Base-by-base conservation (phyloP, 148 eudicot species). In the Amaranthus hypochondriacus region DNA sequence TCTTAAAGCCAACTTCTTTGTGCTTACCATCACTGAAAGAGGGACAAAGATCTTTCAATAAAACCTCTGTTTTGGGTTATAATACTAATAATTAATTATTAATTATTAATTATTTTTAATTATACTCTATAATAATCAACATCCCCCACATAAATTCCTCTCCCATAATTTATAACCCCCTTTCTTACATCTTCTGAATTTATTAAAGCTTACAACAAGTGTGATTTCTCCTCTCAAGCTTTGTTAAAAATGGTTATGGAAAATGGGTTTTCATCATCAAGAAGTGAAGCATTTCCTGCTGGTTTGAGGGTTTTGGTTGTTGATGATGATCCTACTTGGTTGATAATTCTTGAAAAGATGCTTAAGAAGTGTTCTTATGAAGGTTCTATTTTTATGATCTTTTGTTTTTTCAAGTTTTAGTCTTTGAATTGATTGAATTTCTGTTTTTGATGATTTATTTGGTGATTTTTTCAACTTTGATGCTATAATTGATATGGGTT, bases 291-390 rank as follows among this genome's bases (percentile, higher is more conserved):
- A 57, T 94, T 94, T 83, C 98, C 97, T 7, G 87, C 83, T 3
- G 98, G 98, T 55, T 83, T 94, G 4, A 84, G 97, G 53, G 98
- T 94, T 10, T 87, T 94, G 3, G 98, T 94, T 12, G 98, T 94
- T 59, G 98, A 94, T 77, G 98, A 94, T 77, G 98, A 94, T 82
- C 87, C 88, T 0, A 85, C 92, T 8, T 94, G 98, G 98, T 83
- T 94, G 77, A 88, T 88, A 73, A 92, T 94, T 58, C 86, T 94
- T 0, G 97, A 92, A 70, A 94, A 88, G 87, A 94, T 94, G 98
- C 98, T 94, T 75, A 94, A 89, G 77, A 94, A 94, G 77, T 94
- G 98, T 70, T 81, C 84, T n/a, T 94, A 94, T 72, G 89, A 94
- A 88, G 98, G 98, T 94, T 76, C 5, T 67, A 42, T 49, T 42